Conservation (phyloP, 768 basidiomycete species). For the Podaxis pistillaris region DNA sequence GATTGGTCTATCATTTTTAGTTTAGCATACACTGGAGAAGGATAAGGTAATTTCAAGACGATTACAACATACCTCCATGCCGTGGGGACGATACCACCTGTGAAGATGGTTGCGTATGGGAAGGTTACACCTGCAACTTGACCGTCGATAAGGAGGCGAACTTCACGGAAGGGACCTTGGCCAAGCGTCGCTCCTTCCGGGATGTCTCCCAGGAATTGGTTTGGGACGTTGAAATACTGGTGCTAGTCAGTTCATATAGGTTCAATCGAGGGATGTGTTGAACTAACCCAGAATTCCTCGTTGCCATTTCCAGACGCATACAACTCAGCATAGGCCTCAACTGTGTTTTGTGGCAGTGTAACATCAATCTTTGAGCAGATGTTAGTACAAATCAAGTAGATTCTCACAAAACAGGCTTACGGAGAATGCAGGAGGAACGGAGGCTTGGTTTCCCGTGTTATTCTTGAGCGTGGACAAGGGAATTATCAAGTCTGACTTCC, state of each 20-base stretch:
- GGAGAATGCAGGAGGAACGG: slow-evolving; percentile 72
- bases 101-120: slow-evolving; percentile 65
- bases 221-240: slow-evolving; percentile 68
- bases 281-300: slow-evolving; percentile 73
- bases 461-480: slow-evolving; percentile 67
- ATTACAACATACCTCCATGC: slow-evolving; percentile 56
- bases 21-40: background rate
- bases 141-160: slow-evolving; percentile 45
- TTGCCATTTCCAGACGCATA: slow-evolving; percentile 60
- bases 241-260: background rate
- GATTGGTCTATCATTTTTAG: slow-evolving; percentile 49
- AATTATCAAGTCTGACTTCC: slow-evolving; percentile 61
- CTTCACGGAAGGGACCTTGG: slow-evolving; percentile 51
- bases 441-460: slow-evolving; percentile 67
- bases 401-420: slow-evolving; percentile 31
- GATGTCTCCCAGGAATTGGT: slow-evolving; percentile 54
- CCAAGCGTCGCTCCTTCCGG: slow-evolving; percentile 43
- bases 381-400: background rate
- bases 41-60: background rate
- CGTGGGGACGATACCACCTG: slow-evolving; percentile 69
- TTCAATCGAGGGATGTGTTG: background rate
- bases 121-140: slow-evolving; percentile 46
- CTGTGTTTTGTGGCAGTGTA: slow-evolving; percentile 67
- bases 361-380: slow-evolving; percentile 51
- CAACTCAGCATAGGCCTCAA: slow-evolving; percentile 67